Conservation (phyloP, 148 eudicot species). For the Cornus controversa region DNA sequence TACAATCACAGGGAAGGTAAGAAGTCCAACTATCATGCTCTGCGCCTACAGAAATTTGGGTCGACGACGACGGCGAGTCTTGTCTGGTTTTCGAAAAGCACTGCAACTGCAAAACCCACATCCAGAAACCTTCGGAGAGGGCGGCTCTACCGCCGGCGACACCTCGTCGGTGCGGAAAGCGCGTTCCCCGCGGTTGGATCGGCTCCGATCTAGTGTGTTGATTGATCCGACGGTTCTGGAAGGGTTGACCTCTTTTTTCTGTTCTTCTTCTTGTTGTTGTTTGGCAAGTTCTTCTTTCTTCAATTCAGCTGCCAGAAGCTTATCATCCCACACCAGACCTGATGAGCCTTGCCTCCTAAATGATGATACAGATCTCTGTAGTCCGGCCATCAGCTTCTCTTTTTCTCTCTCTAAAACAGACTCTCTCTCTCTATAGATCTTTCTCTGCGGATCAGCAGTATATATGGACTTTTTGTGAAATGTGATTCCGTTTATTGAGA, state of each 20-base stretch:
- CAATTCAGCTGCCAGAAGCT: slow-evolving; percentile 26
- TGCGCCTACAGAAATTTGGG: slow-evolving; percentile 39
- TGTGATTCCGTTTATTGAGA: not conserved
- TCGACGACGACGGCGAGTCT: slow-evolving; percentile 29
- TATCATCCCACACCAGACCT: slow-evolving; percentile 58
- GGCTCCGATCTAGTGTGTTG: slow-evolving; percentile 37
- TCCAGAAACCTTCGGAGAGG: slow-evolving; percentile 52
- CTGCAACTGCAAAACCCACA: slow-evolving; percentile 54
- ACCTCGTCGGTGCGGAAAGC: slow-evolving; percentile 41
- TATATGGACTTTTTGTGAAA: not conserved
- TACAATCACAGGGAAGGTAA: no score
- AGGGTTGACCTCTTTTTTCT: slow-evolving; percentile 18
- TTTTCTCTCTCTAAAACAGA: not conserved
- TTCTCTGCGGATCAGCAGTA: not conserved
- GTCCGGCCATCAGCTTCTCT: slow-evolving; percentile 26
- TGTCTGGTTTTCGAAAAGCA: slow-evolving; percentile 28
- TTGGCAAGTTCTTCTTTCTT: not conserved
- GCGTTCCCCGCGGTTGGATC: slow-evolving; percentile 45
- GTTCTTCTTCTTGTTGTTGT: slow-evolving; percentile 4
- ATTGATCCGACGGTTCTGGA: slow-evolving; percentile 17
- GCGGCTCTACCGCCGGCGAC: slow-evolving; percentile 57
- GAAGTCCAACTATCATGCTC: not conserved
- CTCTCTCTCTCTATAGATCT: slow-evolving; percentile 11
- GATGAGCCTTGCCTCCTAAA: slow-evolving; percentile 73
- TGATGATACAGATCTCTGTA: slow-evolving; percentile 54